Evolutionary conservation across 2,329 filamentous ascomycete species (phyloP), one percentile per base, ranked within the genome.

Genomic region (Claviceps arundinis): DNA sequence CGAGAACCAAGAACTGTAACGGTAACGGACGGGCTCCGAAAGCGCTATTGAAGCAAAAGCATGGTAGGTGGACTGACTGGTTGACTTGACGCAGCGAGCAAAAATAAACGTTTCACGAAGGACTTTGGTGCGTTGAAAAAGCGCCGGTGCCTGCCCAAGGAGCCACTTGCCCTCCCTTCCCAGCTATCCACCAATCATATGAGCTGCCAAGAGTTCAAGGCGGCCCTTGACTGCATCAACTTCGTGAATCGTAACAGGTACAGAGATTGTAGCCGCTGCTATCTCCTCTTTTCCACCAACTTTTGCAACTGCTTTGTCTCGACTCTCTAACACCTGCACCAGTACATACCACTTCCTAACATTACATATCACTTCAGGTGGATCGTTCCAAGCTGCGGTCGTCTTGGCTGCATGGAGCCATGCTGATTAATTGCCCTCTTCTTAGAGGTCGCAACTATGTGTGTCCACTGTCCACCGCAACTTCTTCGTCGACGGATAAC

Each of bases 341-440:
- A n/a, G 22, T 46, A n/a, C n/a, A n/a, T n/a, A 5, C 26, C 26
- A 30, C 26, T 30, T 4, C 19, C 19, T 19, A 19, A 19, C 19
- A 19, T 19, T 19, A 19, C 19, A 19, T 19, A 19, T 34, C 30
- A 30, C 44, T 5, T 30, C 26, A 47, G 42, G 42, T 44, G 42
- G 19, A 26, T 14, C 42, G 19, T 24, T 19, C 42, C 3, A 50
- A 38, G 24, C 24, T 37, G 37, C 44, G 38, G 30, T 37, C 40
- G 42, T 48, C 47, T 17, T 41, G 26, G 9, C 34, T 19, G 42
- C 17, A 41, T 37, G 48, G 45, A 46, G 54, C 56, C 24, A 47
- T 56, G 64, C 65, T 66, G 64, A 67, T 63, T 67, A 67, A 67
- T 67, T 63, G 49, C 60, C 59, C 49, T 45, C 58, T 59, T 61